A percentile compares a stretch with the other conserved stretches of the same genome.
phyloP scores from a whole-genome alignment of 1,284 basidiomycete genomes.

The Hemileia vastatrix region DNA sequence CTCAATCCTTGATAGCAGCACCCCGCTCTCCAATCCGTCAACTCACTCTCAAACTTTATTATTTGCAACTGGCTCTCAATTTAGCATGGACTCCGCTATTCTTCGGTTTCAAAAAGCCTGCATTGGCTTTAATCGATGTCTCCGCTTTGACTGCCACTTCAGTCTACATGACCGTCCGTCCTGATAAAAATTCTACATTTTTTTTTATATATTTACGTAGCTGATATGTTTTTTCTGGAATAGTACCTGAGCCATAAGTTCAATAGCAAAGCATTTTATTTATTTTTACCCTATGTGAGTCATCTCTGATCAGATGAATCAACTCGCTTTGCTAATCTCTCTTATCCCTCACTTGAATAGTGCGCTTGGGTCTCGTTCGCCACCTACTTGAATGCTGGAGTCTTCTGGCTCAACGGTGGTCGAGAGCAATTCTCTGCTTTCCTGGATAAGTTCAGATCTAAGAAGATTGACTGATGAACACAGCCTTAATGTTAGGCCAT shows the following conservation, averaged over 20 bases:
- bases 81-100: slow-evolving; percentile 38
- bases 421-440: not conserved
- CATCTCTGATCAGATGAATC: not conserved
- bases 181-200: not conserved
- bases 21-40: slow-evolving; percentile 25
- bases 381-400: slow-evolving; percentile 36
- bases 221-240: not conserved
- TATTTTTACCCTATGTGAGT: slow-evolving; percentile 20
- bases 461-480: too few species aligned
- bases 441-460: too few species aligned
- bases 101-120: slow-evolving; percentile 36
- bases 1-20: slow-evolving; percentile 31
- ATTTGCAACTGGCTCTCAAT: slow-evolving; percentile 38
- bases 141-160: slow-evolving; percentile 35
- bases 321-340: not conserved
- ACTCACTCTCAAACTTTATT: slow-evolving; percentile 36
- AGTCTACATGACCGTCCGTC: slow-evolving; percentile 30
- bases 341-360: not conserved
- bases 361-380: slow-evolving; percentile 34
- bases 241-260: slow-evolving; percentile 30
- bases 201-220: not conserved
- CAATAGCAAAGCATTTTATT: slow-evolving; percentile 23
- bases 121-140: slow-evolving; percentile 35
- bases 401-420: slow-evolving; percentile 31
- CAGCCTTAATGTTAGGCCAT: too few species aligned